Base-by-base conservation (phyloP, 768 basidiomycete species). In the Tricholoma terreum region DNA sequence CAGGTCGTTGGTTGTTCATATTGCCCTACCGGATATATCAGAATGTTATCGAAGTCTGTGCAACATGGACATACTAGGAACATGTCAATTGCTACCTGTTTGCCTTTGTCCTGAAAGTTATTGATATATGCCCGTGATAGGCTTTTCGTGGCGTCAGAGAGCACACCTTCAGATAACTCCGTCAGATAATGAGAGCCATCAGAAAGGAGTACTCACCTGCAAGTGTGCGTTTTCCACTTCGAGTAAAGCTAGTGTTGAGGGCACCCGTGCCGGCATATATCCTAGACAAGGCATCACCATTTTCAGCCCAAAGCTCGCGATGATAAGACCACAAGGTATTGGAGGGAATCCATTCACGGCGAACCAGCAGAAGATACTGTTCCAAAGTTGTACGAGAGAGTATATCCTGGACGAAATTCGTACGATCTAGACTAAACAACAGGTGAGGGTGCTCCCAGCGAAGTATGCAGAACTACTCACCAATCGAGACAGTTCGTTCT, bases 361-460 rank as follows among this genome's bases (percentile, higher is more conserved):
- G 86, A 50, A 90, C 84, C 36, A 93, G 86, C 40, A 79, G 69
- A 34, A 98, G 82, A 67, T 92, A 98, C 59, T 90, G 83, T 65
- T 94, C 89, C 14, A 98, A 77, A 0, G 87, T 84, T 40, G 81
- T 82, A 11, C 89, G 83, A 3, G 95, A 96, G 43, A 98, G 77
- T 64, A 97, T 93, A 66, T 98, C 96, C 72, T 99, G 92, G 1
- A 97, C 87, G 63, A 98, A 96, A 70, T 99, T 99, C 4, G 97
- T 99, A 36, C 97, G 87, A 66, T 99, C 96, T 61, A 99, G 76
- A 70, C 97, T 97, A 64, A 50, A 58, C 15, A 7, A 57, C 24
- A 24, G 30, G 52, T 63, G 38, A 62, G 33, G 42, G 52, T 17
- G 57, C 21, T 30, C 46, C 42, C 19, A 49, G 33, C n/a, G 42